Base-by-base conservation (phyloP, 78 protist species). In the Speleostelium caveatum region DNA sequence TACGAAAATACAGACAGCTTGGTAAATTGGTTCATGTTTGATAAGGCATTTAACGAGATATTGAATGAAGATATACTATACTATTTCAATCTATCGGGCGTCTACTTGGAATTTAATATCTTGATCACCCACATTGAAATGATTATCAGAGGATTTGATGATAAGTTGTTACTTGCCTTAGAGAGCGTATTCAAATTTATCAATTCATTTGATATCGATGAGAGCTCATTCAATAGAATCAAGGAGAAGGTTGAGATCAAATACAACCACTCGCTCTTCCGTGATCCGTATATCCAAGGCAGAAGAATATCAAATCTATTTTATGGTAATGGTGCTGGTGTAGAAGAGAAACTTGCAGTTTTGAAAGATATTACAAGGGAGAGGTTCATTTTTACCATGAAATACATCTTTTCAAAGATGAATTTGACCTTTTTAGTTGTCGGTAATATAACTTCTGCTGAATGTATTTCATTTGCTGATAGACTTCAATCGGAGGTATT, bases 11-110 rank as follows among this genome's bases (percentile, higher is more conserved):
- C 42, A 38, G 35, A 65, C 21, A 14, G 49, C n/a, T 12, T 28
- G 24, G 71, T 38, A 1, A 56, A 51, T 49, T 17, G 55, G 22
- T 39, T 55, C 14, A 45, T 83, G 14, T 58, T 83, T 14, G 59
- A 83, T 51, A 69, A 71, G 14, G 24, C 35, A 2, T 3, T 59
- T 0, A 71, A 71, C 6, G 49, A 32, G 22, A 21, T 83, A 0
- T 30, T 83, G 30, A 83, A 83, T 59, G 91, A 83, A 28, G 71
- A 83, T 17, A 21, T 69, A 33, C 72, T 67, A 6, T 83, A 83
- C 49, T 58, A 69, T 59, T n/a, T 74, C 16, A 0, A 17, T 17
- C 7, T 83, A 22, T 10, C 30, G 14, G 72, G 49, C n/a, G 16
- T 42, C 53, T 8, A 33, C 0, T 10, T 69, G 56, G 59, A 56